Evolutionary conservation across 1,284 basidiomycete genomes (phyloP).

Genomic region (Xanthoconium separans): DNA sequence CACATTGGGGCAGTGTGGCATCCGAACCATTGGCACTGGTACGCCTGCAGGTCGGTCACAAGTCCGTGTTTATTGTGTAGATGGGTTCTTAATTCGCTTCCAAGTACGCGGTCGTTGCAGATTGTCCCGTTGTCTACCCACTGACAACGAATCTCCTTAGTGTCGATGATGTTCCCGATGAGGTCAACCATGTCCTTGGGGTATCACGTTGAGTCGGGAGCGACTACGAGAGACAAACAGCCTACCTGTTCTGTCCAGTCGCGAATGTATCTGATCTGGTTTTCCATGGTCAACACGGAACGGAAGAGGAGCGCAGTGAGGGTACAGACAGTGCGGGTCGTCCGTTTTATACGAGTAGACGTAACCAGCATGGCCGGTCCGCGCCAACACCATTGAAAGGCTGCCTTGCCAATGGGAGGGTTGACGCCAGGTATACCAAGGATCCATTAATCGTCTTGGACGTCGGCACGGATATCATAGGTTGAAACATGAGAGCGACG

Average conservation of each 20-base stretch:
- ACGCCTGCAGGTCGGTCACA: neutral
- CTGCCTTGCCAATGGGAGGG: neutral
- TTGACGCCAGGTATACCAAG: neutral
- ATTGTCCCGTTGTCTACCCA: conserved; percentile 3
- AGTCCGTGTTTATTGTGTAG: conserved; percentile 9
- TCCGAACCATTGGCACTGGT: conserved; percentile 13
- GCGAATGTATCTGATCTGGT: neutral
- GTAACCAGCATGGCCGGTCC: neutral
- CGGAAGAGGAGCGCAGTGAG: neutral
- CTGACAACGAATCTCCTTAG: conserved; percentile 1
- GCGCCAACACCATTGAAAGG: conserved; percentile 3
- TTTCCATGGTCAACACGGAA: neutral
- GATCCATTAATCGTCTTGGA: neutral
- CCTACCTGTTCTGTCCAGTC: conserved; percentile 5
- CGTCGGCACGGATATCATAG: neutral
- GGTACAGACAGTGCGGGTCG: neutral
- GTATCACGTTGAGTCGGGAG: neutral
- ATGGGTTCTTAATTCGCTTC: conserved; percentile 6
- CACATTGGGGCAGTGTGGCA: conserved; percentile 4
- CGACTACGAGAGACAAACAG: neutral
- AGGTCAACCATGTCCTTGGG: conserved; percentile 9
- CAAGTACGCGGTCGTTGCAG: neutral
- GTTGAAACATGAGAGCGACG: neutral
- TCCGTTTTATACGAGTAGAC: conserved; percentile 12
- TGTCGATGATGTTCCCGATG: neutral